Percentiles rank a stretch among this genome's conserved stretches.
Conservation (phyloP, 192 early-diverging fungal genomes). For the Chytriomyces sp. region DNA sequence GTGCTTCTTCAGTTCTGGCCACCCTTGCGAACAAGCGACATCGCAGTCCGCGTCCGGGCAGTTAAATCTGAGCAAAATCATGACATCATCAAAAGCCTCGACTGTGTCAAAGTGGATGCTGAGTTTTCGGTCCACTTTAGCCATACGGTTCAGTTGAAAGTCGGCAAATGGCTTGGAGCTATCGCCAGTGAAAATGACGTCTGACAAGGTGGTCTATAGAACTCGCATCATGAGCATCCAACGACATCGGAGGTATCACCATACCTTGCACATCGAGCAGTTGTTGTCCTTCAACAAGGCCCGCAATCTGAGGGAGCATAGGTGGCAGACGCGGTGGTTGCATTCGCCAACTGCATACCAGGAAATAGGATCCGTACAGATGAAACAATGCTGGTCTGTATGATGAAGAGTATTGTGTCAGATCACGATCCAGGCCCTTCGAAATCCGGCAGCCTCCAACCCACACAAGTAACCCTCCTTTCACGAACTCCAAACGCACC, state of each 20-base stretch:
- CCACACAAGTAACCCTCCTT: neutral
- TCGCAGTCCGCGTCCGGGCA: constrained; percentile 85
- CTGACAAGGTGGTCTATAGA: constrained; percentile 71
- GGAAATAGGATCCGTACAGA: constrained; percentile 82
- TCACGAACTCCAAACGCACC: neutral
- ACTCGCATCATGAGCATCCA: neutral
- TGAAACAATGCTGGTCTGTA: constrained; percentile 66
- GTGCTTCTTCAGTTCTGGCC: constrained; percentile 84
- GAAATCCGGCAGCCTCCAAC: too few relatives aligned
- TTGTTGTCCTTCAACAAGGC: constrained; percentile 83
- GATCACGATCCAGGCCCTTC: too few relatives aligned
- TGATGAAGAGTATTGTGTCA: neutral
- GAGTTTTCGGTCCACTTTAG: constrained; percentile 65
- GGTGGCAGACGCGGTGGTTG: constrained; percentile 91
- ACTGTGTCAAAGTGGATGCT: constrained; percentile 74
- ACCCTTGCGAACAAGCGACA: constrained; percentile 71
- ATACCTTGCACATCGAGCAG: constrained; percentile 91
- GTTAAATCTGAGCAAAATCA: constrained; percentile 78
- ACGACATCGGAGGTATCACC: neutral
- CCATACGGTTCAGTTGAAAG: constrained; percentile 50
- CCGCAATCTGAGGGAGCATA: constrained; percentile 87
- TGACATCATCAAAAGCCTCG: constrained; percentile 73
- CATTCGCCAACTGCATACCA: constrained; percentile 86
- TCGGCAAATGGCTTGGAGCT: constrained; percentile 47
- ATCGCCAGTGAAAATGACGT: constrained; percentile 76